These are phyloP conservation scores for Geotrichum siamense DNA, from an alignment of 1,139 yeast genomes.

Conservation along the genomic window DNA sequence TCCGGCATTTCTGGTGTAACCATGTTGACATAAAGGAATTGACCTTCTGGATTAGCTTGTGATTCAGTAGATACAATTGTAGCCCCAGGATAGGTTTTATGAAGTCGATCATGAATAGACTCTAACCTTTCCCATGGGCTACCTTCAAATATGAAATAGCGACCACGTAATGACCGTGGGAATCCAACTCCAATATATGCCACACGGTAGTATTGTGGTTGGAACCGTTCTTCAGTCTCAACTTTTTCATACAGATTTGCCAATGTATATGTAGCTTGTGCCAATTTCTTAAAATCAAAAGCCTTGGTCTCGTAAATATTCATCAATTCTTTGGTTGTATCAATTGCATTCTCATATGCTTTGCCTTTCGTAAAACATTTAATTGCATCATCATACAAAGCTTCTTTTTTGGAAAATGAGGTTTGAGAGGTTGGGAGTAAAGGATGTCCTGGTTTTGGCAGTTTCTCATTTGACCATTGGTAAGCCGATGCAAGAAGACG, in stretches of 20 bases:
- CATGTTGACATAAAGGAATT: conserved; percentile 61
- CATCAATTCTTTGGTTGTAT: conserved; percentile 67
- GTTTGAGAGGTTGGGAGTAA: conserved; percentile 75
- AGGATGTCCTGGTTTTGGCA: conserved; percentile 58
- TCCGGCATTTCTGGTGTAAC: conserved; percentile 50
- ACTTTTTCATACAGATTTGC: conserved; percentile 60
- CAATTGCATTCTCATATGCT: conserved; percentile 68
- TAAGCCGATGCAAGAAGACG: conserved; percentile 72
- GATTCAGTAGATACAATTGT: conserved; percentile 59
- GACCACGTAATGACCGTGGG: conserved; percentile 67
- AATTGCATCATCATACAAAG: conserved; percentile 64
- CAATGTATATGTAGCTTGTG: conserved; percentile 62
- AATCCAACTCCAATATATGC: conserved; percentile 79
- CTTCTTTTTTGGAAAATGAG: conserved; percentile 74
- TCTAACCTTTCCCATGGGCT: conserved; percentile 81
- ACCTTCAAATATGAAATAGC: conserved; percentile 78
- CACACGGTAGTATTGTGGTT: conserved; percentile 74
- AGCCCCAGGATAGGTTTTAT: conserved; percentile 75
- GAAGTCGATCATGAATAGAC: conserved; percentile 70
- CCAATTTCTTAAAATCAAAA: conserved; percentile 69
- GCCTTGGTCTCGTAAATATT: conserved; percentile 67
- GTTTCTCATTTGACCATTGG: conserved; percentile 59
- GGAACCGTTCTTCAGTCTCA: conserved; percentile 58
- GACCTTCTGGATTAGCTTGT: conserved; percentile 62
- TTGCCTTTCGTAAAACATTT: conserved; percentile 63